Conservation (phyloP, 495 filamentous ascomycete genomes). For the Hypoxylon rickii region DNA sequence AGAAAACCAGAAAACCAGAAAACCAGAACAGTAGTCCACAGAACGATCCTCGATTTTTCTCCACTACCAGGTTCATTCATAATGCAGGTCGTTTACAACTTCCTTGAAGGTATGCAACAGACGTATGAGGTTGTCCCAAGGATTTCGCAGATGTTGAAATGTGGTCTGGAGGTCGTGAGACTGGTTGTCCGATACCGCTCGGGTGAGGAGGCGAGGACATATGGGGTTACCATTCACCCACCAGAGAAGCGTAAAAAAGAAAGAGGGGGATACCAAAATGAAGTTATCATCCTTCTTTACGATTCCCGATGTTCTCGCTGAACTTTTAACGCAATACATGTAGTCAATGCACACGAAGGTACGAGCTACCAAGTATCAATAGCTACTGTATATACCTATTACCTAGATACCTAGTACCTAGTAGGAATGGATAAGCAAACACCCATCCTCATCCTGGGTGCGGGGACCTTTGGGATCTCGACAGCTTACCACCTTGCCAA, state of each 20-base stretch:
- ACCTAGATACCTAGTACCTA: neutral
- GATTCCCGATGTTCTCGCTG: too few relatives aligned
- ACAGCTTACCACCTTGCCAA: constrained; percentile 54
- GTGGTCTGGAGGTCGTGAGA: constrained; percentile 19
- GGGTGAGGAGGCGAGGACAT: too few relatives aligned
- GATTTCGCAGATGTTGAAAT: too few relatives aligned
- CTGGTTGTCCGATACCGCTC: constrained; percentile 17
- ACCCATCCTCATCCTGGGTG: constrained; percentile 49
- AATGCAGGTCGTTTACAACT: constrained; percentile 28
- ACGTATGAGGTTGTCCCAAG: too few relatives aligned
- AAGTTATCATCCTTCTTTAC: constrained; percentile 1
- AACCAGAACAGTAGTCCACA: too few relatives aligned
- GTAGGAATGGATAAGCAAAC: constrained; percentile 9
- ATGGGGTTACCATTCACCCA: too few relatives aligned
- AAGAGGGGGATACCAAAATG: constrained; percentile 14
- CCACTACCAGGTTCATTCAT: too few relatives aligned
- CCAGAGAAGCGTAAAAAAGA: constrained; percentile 1
- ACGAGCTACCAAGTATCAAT: too few relatives aligned
- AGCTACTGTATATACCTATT: neutral
- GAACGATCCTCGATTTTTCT: too few relatives aligned
- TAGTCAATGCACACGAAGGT: too few relatives aligned
- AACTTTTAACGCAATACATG: too few relatives aligned
- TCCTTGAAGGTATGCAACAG: constrained; percentile 6
- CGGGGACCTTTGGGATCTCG: constrained; percentile 55
- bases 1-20: too few relatives aligned